These are phyloP conservation scores for Acacia pycnantha DNA, from an alignment of 331 rosid genomes.

Conservation along the genomic window DNA sequence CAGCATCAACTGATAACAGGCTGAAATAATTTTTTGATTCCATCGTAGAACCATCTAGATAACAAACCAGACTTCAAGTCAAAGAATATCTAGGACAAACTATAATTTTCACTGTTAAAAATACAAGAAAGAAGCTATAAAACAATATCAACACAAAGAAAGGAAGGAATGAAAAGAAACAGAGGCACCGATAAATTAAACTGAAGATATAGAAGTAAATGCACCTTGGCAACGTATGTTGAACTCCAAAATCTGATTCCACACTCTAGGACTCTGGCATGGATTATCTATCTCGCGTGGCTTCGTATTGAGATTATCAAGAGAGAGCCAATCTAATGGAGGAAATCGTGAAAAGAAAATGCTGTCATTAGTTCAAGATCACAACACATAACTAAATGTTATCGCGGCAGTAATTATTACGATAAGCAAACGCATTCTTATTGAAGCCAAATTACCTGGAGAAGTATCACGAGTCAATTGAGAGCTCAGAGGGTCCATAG, in stretches of 20 bases:
- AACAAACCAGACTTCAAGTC: conserved; percentile 11
- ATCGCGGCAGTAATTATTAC: conserved; percentile 23
- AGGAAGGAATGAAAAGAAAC: not conserved
- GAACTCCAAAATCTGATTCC: conserved; percentile 46
- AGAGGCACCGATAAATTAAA: not conserved
- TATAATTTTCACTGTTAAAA: too few relatives aligned
- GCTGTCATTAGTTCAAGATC: conserved; percentile 34
- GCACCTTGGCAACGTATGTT: conserved; percentile 20
- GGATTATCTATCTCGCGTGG: conserved; percentile 27
- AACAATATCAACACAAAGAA: too few relatives aligned
- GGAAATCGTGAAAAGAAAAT: conserved; percentile 32
- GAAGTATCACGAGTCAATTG: conserved; percentile 42
- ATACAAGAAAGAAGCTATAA: too few relatives aligned
- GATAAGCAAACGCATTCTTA: conserved; percentile 27
- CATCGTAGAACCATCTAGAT: conserved; percentile 87
- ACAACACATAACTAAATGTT: conserved; percentile 21
- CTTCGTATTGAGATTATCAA: not conserved
- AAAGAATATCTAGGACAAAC: not conserved
- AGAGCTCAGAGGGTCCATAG: conserved; percentile 26
- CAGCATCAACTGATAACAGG: conserved; percentile 57
- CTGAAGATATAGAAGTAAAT: not conserved
- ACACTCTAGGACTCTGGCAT: conserved; percentile 31
- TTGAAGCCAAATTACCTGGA: conserved; percentile 27
- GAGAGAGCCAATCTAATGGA: conserved; percentile 29
- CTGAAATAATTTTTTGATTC: conserved; percentile 60